Evolutionary conservation across 2,329 filamentous ascomycete species (phyloP), one percentile per base, ranked within the genome.

Genomic region (Aspergillus awamori): DNA sequence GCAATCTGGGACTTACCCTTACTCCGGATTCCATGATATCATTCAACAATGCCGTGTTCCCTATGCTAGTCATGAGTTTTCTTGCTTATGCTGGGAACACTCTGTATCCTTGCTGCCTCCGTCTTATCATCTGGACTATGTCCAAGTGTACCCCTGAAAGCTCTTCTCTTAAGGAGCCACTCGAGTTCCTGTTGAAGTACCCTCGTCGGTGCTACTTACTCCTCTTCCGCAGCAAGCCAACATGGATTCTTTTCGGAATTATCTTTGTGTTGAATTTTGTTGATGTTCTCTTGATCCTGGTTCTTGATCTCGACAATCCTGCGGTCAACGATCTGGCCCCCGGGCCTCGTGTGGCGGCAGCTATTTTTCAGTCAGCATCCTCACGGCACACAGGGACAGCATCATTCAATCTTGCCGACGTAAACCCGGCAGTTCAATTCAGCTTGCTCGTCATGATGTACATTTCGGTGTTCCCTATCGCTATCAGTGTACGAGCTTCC

Each of bases 401-500:
- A 63, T 82, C 76, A 58, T 86, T 87, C 47, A 77, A 80, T 20
- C 74, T 86, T 13, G 76, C 83, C 1, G 72, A 74, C 2, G 77
- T 87, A 0, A 84, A 82, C 39, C 83, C 86, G 5, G 81, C 79
- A 2, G 80, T 87, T 0, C 86, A 86, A 60, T 80, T 87, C 53
- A 81, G 84, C 43, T 80, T 87, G 58, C 74, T 87, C 0, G 89
- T 97, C 73, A 98, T 98, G 94, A 98, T 98, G 94, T 98, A 98
- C 77, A 96, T 98, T 65, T 96, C 93, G 54, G 90, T 96, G 59
- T 96, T 96, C 67, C 94, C 94, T 3, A 96, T 97, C 67, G 94
- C 94, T 71, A 97, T 98, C 69, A 94, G 90, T 7, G 89, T 97
- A 64, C 91, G 94, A 55, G 80, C 56, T 76, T 81, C 87, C 33